Evolutionary conservation across 768 basidiomycete genomes (phyloP).

Genomic region (Boletus vermiculosoides): DNA sequence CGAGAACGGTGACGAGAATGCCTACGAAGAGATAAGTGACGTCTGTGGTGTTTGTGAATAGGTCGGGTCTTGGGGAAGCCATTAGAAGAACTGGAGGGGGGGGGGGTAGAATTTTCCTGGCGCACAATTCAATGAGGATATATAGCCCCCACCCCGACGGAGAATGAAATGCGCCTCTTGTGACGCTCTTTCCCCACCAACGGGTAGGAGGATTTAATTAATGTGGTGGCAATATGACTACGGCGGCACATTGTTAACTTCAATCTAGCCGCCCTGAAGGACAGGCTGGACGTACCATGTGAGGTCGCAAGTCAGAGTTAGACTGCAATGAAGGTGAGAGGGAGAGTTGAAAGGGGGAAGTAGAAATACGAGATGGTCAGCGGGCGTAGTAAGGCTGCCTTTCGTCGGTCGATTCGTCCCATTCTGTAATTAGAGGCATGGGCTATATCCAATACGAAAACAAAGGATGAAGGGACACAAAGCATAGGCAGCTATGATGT

Average conservation of each 20-base stretch:
- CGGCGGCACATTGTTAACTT: neutral
- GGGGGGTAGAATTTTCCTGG: neutral
- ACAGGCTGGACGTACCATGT: neutral
- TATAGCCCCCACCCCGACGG: neutral
- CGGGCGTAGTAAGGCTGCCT: too few relatives aligned
- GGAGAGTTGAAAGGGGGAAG: too few relatives aligned
- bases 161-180: neutral
- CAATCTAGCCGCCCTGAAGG: neutral
- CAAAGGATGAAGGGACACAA: too few relatives aligned
- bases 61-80: neutral
- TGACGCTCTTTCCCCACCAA: neutral
- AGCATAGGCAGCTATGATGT: too few relatives aligned
- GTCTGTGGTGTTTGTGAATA: neutral
- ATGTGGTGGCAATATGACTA: neutral
- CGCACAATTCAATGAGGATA: neutral
- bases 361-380: too few relatives aligned
- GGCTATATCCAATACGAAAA: too few relatives aligned
- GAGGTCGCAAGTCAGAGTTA: too few relatives aligned
- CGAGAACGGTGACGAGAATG: neutral
- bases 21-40: neutral
- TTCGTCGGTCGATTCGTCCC: too few relatives aligned
- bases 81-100: neutral
- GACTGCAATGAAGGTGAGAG: too few relatives aligned
- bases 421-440: too few relatives aligned
- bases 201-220: neutral